Evolutionary conservation across 441 rosid genomes (phyloP), one percentile per base, ranked within the genome.

Genomic region (Flueggea neowawraea): DNA sequence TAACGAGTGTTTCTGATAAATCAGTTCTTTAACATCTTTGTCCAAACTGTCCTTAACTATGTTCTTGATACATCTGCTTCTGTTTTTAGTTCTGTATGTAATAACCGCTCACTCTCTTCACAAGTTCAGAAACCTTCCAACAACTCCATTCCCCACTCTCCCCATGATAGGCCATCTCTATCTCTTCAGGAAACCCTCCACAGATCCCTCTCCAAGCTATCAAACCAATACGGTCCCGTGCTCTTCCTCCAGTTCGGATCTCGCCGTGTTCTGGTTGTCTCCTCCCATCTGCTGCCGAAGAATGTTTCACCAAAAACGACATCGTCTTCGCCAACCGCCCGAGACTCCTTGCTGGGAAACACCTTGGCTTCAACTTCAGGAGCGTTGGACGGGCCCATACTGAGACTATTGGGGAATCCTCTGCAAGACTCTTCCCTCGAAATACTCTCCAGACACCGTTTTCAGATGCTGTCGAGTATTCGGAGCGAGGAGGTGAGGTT

Each of bases 121-220:
- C 28, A 63, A 54, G 52, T 5, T 54, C 43, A 51, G 47, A 16
- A 60, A 58, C 55, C 79, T 67, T 15, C 80, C 76, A 49, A 76
- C 80, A 6, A 61, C 48, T 53, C 76, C 76, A 10, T 68, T 54
- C 47, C 71, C 60, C 1, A 0, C 64, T 4, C 68, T 75, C 39
- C 76, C 80, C 12, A 12, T 75, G 22, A 39, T 71, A 39, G 76
- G 80, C 55, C 76, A 72, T 33, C 76, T 75, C 60, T 36, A 75
- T 68, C 76, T 71, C 61, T 54, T 75, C 69, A 71, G 65, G 39
- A 61, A 68, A 57, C 76, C 80, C 67, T 71, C 63, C 76, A 68
- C 68, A 66, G 62, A 4, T 22, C 71, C 56, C 61, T 75, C 13
- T 16, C 68, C 44, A 22, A 13, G 5, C 6, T 71, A 16, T 65